Evolutionary conservation across 116 monocot genomes (phyloP).

Genomic region (Iris pallida): DNA sequence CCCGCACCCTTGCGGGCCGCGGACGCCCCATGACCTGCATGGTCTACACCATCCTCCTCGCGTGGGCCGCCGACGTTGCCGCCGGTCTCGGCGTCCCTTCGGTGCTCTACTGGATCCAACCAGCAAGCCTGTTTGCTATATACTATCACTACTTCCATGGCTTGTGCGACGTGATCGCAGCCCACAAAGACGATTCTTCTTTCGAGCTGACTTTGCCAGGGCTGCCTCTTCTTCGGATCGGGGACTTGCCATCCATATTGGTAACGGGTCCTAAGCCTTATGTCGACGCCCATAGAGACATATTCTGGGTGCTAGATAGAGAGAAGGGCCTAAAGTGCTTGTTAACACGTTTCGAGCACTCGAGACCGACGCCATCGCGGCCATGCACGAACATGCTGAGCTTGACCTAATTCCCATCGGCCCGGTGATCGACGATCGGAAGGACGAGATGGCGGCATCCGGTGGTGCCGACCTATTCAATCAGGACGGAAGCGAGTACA

Average conservation of each 20-base stretch:
- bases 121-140: no score
- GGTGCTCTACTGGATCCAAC: constrained; percentile 49
- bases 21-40: constrained; percentile 20
- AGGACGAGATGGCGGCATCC: not conserved
- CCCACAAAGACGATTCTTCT: not conserved
- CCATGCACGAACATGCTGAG: not conserved
- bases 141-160: constrained; percentile 37
- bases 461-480: constrained; percentile 13
- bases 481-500: constrained; percentile 15
- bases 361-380: constrained; percentile 14
- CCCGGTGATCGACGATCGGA: constrained; percentile 11
- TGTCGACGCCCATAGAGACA: not conserved
- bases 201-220: constrained; percentile 5
- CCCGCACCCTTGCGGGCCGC: not conserved
- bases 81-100: constrained; percentile 6
- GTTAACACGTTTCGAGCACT: constrained; percentile 32
- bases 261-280: not conserved
- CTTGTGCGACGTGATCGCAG: constrained; percentile 1
- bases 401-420: constrained; percentile 15
- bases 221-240: constrained; percentile 11
- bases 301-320: not conserved
- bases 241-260: constrained; percentile 23
- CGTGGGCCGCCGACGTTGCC: constrained; percentile 20
- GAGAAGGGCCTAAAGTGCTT: constrained; percentile 8
- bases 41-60: constrained; percentile 17